Conservation (phyloP, 2,329 filamentous ascomycete species). For the Dichotomopilus funicola region DNA sequence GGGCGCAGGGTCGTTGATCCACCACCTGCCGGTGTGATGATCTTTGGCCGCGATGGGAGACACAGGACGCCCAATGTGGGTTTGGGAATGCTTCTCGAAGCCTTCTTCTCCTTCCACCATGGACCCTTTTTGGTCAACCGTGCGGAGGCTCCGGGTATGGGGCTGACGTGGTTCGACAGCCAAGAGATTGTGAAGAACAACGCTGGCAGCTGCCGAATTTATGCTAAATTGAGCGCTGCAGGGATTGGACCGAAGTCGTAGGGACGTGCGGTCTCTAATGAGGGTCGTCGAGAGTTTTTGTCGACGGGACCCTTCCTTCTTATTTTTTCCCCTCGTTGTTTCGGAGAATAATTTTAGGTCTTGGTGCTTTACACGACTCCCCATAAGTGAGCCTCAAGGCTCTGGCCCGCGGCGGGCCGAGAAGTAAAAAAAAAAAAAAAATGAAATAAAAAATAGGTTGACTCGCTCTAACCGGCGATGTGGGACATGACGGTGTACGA, state of each 20-base stretch:
- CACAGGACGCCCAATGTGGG: slow-evolving; percentile 8
- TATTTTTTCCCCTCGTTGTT: too few relatives aligned
- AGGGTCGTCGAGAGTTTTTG: too few relatives aligned
- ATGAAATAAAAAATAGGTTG: too few relatives aligned
- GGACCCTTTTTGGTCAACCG: slow-evolving; percentile 3
- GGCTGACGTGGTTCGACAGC: slow-evolving; percentile 15
- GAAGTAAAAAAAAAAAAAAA: too few relatives aligned
- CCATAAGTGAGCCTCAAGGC: too few relatives aligned
- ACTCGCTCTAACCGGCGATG: too few relatives aligned
- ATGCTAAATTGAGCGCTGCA: slow-evolving; percentile 24
- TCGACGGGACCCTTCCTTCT: too few relatives aligned
- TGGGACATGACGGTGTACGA: too few relatives aligned
- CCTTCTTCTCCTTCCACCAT: slow-evolving; percentile 9
- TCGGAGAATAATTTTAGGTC: too few relatives aligned
- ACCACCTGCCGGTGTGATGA: not conserved
- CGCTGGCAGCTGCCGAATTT: slow-evolving; percentile 22
- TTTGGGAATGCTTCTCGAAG: slow-evolving; percentile 22
- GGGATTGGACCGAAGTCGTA: slow-evolving; percentile 15
- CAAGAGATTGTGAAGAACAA: slow-evolving; percentile 22
- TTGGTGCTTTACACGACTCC: too few relatives aligned
- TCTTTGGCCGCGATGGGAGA: not conserved
- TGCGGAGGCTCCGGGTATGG: slow-evolving; percentile 16
- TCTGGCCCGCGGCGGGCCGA: too few relatives aligned
- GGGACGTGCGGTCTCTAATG: not conserved
- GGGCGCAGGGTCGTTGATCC: too few relatives aligned